Evolutionary conservation across 805 yeast genomes (phyloP).

Genomic region (Soucietia sequanensis): DNA sequence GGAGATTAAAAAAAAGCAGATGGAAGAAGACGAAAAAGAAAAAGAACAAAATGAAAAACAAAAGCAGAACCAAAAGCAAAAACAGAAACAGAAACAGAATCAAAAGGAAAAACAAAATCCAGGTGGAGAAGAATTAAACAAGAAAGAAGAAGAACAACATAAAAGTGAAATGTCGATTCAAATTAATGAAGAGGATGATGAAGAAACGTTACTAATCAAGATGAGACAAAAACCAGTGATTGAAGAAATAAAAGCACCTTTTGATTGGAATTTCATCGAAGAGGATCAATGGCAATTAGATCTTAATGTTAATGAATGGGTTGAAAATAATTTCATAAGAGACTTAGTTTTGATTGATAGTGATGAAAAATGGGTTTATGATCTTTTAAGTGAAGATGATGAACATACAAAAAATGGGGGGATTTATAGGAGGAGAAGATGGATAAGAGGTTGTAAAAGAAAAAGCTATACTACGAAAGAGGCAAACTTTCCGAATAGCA

Average conservation of each 20-base stretch:
- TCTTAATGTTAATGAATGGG: slow-evolving; percentile 65
- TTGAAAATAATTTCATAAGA: slow-evolving; percentile 43
- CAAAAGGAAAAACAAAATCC: neutral
- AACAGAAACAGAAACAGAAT: neutral
- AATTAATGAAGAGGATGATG: slow-evolving; percentile 11
- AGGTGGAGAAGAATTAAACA: slow-evolving; percentile 10
- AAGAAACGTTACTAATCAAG: slow-evolving; percentile 12
- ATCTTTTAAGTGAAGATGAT: slow-evolving; percentile 33
- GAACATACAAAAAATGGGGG: slow-evolving; percentile 30
- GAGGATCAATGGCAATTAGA: slow-evolving; percentile 64
- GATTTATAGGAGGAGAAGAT: slow-evolving; percentile 59
- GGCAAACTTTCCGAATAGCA: too few species aligned
- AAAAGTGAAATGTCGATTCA: neutral
- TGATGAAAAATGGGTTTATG: slow-evolving; percentile 87
- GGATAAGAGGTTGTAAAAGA: slow-evolving; percentile 50
- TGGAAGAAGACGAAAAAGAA: neutral
- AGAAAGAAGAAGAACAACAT: slow-evolving; percentile 9
- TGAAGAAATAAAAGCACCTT: slow-evolving; percentile 53
- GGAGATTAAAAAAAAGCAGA: slow-evolving; percentile 21
- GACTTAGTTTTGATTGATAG: slow-evolving; percentile 62
- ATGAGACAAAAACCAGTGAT: slow-evolving; percentile 14
- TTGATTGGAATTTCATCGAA: slow-evolving; percentile 52
- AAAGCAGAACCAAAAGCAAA: neutral
- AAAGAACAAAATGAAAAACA: neutral
- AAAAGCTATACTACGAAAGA: too few species aligned